Conservation (phyloP, 2,329 filamentous ascomycete genomes). For the Penicillium thymicola region DNA sequence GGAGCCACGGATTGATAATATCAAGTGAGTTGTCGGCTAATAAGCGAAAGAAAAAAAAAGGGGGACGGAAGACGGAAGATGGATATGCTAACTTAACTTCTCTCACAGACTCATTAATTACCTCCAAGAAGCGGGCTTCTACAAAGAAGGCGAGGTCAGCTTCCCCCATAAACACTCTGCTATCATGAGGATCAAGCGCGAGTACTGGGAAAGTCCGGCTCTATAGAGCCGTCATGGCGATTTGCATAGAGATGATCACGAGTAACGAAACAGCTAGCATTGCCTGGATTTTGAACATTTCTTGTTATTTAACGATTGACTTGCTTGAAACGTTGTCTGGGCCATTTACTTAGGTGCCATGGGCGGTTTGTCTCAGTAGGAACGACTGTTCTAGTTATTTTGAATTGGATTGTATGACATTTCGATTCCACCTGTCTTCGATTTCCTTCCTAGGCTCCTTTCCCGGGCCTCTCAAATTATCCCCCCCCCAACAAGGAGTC, state of each 20-base stretch:
- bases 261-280: slow-evolving; percentile 16
- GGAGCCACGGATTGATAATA: slow-evolving; percentile 89
- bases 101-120: slow-evolving; percentile 62
- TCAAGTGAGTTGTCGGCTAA: slow-evolving; percentile 59
- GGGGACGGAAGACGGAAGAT: not conserved
- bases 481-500: too few species aligned
- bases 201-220: slow-evolving; percentile 72
- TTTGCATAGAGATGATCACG: slow-evolving; percentile 7
- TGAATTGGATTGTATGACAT: not conserved
- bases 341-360: not conserved
- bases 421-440: not conserved
- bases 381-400: not conserved
- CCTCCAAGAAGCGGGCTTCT: slow-evolving; percentile 72
- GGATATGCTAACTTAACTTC: slow-evolving; percentile 20
- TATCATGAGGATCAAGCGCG: slow-evolving; percentile 73
- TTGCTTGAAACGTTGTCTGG: not conserved
- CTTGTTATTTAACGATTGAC: not conserved
- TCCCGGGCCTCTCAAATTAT: not conserved
- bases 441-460: too few species aligned
- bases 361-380: not conserved
- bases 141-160: slow-evolving; percentile 78
- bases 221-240: slow-evolving; percentile 39
- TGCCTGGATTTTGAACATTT: not conserved
- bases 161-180: slow-evolving; percentile 94
- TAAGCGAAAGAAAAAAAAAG: not conserved